phyloP scores from a whole-genome alignment of 2,329 filamentous ascomycete genomes.

The Fusarium tricinctum region DNA sequence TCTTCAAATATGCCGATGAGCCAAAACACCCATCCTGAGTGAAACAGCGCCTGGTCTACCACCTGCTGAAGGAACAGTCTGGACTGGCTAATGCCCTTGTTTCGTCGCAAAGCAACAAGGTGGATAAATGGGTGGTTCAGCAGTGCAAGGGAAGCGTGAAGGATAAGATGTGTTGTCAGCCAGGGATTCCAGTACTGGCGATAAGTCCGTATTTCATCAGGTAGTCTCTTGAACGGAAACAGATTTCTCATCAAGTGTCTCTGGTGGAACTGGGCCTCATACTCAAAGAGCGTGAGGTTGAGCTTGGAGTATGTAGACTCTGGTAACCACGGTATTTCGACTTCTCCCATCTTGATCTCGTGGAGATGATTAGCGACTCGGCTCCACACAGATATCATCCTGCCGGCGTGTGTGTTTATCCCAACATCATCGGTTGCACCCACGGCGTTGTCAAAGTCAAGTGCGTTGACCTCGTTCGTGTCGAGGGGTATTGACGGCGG shows the following conservation, averaged over 20 bases:
- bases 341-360: slow-evolving; percentile 5
- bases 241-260: slow-evolving; percentile 23
- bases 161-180: slow-evolving; percentile 14
- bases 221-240: slow-evolving; percentile 6
- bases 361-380: slow-evolving; percentile 13
- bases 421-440: neutral
- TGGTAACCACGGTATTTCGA: slow-evolving; percentile 16
- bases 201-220: neutral
- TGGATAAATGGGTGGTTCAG: slow-evolving; percentile 19
- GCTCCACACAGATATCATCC: slow-evolving; percentile 9
- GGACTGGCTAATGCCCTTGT: slow-evolving; percentile 8
- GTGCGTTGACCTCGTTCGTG: neutral
- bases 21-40: slow-evolving; percentile 28
- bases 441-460: slow-evolving; percentile 10
- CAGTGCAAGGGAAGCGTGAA: slow-evolving; percentile 22
- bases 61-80: slow-evolving; percentile 20
- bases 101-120: slow-evolving; percentile 10
- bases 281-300: slow-evolving; percentile 18
- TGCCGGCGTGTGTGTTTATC: slow-evolving; percentile 4
- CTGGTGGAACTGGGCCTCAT: slow-evolving; percentile 21
- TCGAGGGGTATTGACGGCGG: slow-evolving; percentile 4
- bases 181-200: slow-evolving; percentile 21
- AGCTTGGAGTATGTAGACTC: slow-evolving; percentile 21
- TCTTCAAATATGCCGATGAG: slow-evolving; percentile 23
- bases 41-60: slow-evolving; percentile 17